Evolutionary conservation across 2,329 filamentous ascomycete genomes (phyloP), one percentile per base, ranked within the genome.

Genomic region (Diaporthe nobilis): DNA sequence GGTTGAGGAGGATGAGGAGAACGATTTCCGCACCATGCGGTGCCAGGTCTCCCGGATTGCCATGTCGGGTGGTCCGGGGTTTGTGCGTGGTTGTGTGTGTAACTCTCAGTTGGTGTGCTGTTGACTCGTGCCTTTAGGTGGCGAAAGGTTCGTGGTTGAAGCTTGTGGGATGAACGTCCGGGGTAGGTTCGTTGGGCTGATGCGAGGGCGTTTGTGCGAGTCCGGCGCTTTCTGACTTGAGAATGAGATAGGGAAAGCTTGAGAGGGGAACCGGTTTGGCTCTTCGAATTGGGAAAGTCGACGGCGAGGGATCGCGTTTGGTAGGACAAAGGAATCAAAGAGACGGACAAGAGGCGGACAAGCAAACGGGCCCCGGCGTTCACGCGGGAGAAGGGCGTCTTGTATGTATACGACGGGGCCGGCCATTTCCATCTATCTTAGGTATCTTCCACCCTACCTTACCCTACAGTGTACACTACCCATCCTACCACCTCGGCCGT

Each of bases 11-110:
- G 75, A 75, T 3, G 73, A 75, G 22, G 75, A 75, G 47, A 71
- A 75, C 42, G 75, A 77, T 39, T 75, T 77, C 42, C 73, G 75
- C 37, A 77, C 34, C 42, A 77, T 75, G 58, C 75, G 75, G 68
- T 67, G 75, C 65, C 73, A 75, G 37, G 49, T 61, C 20, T 77
- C 75, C 71, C 75, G 53, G 51, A 77, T 75, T n/a, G 75, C 73
- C 75, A 77, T 77, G 9, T 10, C 60, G 31, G 47, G 25, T 47
- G 2, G 22, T 34, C 37, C 55, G 20, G 71, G 53, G 3, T 22
- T n/a, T 44, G 71, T 51, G 25, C 4, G 51, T 31, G 49, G 25
- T 25, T 42, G 31, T 34, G 47, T n/a, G 31, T 71, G 17, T 6
- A 25, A 37, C 53, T 15, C 4, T 51, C 31, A 20, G 28, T 7